Base-by-base conservation (phyloP, 2,329 filamentous ascomycete species). In the Fusarium lateritium region DNA sequence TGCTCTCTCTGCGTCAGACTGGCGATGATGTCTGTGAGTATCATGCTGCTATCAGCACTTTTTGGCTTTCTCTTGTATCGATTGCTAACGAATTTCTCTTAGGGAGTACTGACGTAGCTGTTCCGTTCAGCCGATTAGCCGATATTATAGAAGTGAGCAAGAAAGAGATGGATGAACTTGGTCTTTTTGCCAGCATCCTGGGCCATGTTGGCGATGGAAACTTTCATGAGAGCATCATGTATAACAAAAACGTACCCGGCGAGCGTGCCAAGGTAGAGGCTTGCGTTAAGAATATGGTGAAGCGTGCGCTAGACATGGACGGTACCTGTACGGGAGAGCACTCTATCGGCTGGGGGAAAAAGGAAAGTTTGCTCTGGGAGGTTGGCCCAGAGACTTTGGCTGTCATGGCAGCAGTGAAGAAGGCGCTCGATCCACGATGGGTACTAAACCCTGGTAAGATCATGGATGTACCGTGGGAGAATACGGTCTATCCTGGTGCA, bases 141-240 rank as follows among this genome's bases (percentile, higher is more conserved):
- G 91, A 93, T 69, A 91, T 94, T 60, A 85, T 86, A 83, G 94
- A 97, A 77, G 84, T 94, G 43, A 94, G 92, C 67, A 97, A 97
- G 82, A 92, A 93, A 76, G 93, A 97, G 75, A 91, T 97, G 86
- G 92, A 95, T 74, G 89, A 93, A 14, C 84, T 97, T 13, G 94
- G 93, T 1, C 82, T 97, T 3, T 97, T 97, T 77, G 93, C 94
- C 2, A 94, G 92, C 74, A 92, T 97, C 28, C 83, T 98, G 6
- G 94, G 94, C 5, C 94, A 98, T 76, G 91, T 98, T 58, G 94
- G 94, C 14, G 94, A 97, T 76, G 94, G 94, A 38, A 98, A 98
- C 79, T 98, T 98, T 82, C 94, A 98, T 78, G 91, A 94, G 77
- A 93, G 91, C 76, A 96, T 98, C 80, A 91, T 98, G 81, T 98